Base-by-base conservation (phyloP, 1,284 basidiomycete species). In the Irpex sp. region DNA sequence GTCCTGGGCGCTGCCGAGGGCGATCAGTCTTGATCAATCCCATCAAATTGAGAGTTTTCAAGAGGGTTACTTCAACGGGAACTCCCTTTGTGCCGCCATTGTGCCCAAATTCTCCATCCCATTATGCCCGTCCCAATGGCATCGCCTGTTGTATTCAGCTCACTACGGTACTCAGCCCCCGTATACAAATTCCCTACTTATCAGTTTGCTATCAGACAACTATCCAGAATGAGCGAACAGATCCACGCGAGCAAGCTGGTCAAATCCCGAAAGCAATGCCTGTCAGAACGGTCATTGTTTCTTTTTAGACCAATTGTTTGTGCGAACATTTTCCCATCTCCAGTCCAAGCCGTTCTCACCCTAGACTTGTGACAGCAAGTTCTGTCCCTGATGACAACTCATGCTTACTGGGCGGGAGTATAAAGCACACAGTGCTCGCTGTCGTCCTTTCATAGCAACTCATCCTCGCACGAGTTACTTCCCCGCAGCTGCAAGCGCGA, bases 401-500 rank as follows among this genome's bases (percentile, higher is more conserved):
- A 43, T 19, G 37, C 43, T 43, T 26, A 36, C 19, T 35, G 46
- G 39, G 51, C 46, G 53, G 53, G 9, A 39, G 46, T 68, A 66
- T 66, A 66, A 66, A 68, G 50, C 26, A 19, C 36, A 39, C 47
- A 19, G 26, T 15, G 11, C 49, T 53, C 21, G 57, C 39, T 50
- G 19, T 21, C 50, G 46, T 31, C 35, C 5, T 17, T 33, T 7
- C 56, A 60, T 62, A 68, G 66, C 71, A 71, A 70, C 71, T 70
- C 67, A 59, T 60, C 62, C 65, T 59, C 61, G 47, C 17, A 13
- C 51, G 67, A 67, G 67, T 68, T 65, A 59, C 61, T 63, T 47
- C 63, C 65, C 68, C 50, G 65, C 69, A 66, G 68, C 65, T 65
- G 63, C 68, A 64, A 60, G 62, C 64, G 13, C 53, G 19, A 33